These are phyloP conservation scores for Brassica hybrid DNA, from an alignment of 441 rosid genomes.

Conservation along the genomic window DNA sequence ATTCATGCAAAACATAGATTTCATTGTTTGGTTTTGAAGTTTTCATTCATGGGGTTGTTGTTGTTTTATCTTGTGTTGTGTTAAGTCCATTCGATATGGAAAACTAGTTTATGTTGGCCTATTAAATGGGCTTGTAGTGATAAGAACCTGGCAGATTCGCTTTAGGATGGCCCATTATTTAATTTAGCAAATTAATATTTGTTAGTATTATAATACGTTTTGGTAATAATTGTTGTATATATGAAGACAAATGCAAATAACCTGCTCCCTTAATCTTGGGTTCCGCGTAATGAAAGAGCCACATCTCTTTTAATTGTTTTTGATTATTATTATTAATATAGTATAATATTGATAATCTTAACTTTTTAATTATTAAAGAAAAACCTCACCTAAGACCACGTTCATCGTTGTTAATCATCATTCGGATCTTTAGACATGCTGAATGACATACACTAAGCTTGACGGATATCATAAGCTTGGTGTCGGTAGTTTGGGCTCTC, in stretches of 20 bases:
- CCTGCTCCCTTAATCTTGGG: conserved; percentile 39
- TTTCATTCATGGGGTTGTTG: too few species aligned
- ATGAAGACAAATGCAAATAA: conserved; percentile 27
- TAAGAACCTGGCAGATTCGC: neutral
- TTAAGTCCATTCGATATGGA: neutral
- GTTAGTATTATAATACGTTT: neutral
- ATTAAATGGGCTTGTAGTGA: neutral
- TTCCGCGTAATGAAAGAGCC: conserved; percentile 35
- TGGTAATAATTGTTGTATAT: neutral
- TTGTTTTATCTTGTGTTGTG: neutral
- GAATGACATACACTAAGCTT: conserved; percentile 22
- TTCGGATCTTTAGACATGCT: conserved; percentile 19
- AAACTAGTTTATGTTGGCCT: conserved; percentile 9
- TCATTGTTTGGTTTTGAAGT: neutral
- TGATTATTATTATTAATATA: neutral
- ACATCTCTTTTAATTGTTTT: neutral
- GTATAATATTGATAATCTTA: neutral
- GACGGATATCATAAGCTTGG: conserved; percentile 17
- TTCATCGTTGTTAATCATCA: conserved; percentile 20
- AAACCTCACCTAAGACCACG: conserved; percentile 37
- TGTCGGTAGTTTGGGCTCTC: conserved; percentile 10
- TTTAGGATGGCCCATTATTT: neutral
- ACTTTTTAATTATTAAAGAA: conserved; percentile 5
- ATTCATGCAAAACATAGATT: conserved; percentile 21
- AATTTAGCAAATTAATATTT: neutral